Conservation (phyloP, 2,329 filamentous ascomycete species). For the Pseudogymnoascus sp. region DNA sequence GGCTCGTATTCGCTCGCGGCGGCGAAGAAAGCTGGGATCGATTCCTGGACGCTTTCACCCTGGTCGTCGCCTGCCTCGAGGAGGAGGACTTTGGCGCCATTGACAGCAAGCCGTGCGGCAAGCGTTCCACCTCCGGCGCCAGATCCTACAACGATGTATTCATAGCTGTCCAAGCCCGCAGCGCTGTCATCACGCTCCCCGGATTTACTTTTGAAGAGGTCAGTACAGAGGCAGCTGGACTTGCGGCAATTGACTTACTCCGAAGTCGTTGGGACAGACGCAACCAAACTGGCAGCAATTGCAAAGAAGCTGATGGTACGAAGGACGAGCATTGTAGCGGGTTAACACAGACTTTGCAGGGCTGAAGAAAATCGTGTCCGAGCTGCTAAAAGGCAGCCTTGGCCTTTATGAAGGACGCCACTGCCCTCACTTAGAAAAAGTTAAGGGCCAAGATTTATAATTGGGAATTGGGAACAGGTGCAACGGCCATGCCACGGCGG, state of each 20-base stretch:
- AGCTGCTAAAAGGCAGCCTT: not conserved
- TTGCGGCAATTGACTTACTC: not conserved
- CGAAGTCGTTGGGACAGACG: not conserved
- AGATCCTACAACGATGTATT: conserved; percentile 45
- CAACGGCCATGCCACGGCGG: not conserved
- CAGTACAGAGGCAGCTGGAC: not conserved
- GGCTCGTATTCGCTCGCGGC: conserved; percentile 37
- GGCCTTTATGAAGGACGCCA: not conserved
- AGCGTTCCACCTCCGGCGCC: conserved; percentile 43
- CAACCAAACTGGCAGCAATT: conserved; percentile 6
- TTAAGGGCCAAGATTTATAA: not conserved
- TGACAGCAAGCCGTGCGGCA: conserved; percentile 40
- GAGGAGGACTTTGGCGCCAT: conserved; percentile 41
- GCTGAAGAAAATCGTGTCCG: not conserved
- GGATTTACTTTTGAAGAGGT: not conserved
- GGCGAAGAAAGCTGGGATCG: conserved; percentile 38
- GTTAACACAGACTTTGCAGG: not conserved
- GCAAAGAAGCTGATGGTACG: conserved; percentile 10
- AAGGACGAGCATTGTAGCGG: conserved; percentile 6
- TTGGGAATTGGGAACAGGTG: not conserved
- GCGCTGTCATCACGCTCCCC: not conserved
- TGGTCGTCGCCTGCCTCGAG: conserved; percentile 46
- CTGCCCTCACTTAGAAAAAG: not conserved
- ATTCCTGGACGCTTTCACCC: conserved; percentile 31
- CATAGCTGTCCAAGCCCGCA: conserved; percentile 28